These are phyloP conservation scores for Fusarium continuum DNA, from an alignment of 2,329 filamentous ascomycete species.

Conservation along the genomic window DNA sequence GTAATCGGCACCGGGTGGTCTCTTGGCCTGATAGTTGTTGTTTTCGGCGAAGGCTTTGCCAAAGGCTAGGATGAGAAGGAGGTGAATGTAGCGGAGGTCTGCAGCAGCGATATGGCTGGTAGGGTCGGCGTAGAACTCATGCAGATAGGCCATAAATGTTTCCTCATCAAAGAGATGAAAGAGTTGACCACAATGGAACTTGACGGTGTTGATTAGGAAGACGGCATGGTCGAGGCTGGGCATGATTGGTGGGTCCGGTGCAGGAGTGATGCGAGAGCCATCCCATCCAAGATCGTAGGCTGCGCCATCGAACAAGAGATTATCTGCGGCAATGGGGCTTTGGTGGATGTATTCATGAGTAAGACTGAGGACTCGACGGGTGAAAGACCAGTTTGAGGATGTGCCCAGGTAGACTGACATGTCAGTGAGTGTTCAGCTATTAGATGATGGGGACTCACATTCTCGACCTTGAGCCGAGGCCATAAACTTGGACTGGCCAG, in stretches of 20 bases:
- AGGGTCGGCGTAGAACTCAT: slow-evolving; percentile 44
- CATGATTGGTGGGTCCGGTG: slow-evolving; percentile 42
- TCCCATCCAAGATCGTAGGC: slow-evolving; percentile 64
- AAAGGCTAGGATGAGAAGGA: slow-evolving; percentile 62
- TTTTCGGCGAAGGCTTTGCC: slow-evolving; percentile 62
- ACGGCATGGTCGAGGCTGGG: slow-evolving; percentile 64
- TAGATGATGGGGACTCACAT: slow-evolving; percentile 46
- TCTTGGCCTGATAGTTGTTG: slow-evolving; percentile 44
- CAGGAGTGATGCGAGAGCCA: slow-evolving; percentile 46
- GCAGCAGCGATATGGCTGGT: slow-evolving; percentile 21
- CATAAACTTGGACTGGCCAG: slow-evolving; percentile 54
- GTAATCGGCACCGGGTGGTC: slow-evolving; percentile 58
- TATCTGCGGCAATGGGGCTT: slow-evolving; percentile 53
- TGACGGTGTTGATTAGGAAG: slow-evolving; percentile 63
- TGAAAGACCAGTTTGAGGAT: slow-evolving; percentile 66
- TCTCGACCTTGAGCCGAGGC: slow-evolving; percentile 52
- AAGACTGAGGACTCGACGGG: slow-evolving; percentile 58
- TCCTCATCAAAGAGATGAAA: slow-evolving; percentile 65
- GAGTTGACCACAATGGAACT: slow-evolving; percentile 64
- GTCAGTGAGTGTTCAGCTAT: not conserved
- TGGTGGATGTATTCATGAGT: slow-evolving; percentile 58
- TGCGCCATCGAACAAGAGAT: slow-evolving; percentile 59
- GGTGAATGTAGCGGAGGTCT: slow-evolving; percentile 62
- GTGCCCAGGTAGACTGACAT: slow-evolving; percentile 61
- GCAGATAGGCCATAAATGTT: slow-evolving; percentile 54